Base-by-base conservation (phyloP, 192 early-diverging fungal genomes). In the Haplosporangium gracile region DNA sequence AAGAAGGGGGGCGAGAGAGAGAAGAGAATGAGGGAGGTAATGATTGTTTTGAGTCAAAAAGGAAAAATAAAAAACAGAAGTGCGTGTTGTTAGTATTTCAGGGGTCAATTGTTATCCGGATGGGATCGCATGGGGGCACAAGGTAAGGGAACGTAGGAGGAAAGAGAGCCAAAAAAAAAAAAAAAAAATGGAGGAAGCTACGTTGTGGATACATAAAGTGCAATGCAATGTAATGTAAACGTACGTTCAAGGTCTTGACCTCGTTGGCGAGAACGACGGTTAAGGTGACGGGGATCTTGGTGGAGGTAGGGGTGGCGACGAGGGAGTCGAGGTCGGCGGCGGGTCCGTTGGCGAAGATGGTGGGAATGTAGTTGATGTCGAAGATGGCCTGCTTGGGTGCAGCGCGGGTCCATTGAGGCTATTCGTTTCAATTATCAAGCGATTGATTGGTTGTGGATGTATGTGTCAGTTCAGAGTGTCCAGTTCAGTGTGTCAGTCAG, bases 341-440 rank as follows among this genome's bases (percentile, higher is more conserved):
- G 29, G 88, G 71, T 6, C 83, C 90, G n/a, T 43, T 82, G 55
- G 89, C 77, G 49, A 89, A 88, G 45, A 91, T 63, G 16, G 81
- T 87, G 40, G 90, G 87, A 70, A 91, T 88, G 78, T 89, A 91
- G 68, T 91, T 91, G 51, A 38, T 60, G 55, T 91, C 88, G 60
- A 89, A 91, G 15, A 88, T 26, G n/a, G 83, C 7, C 20, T 83
- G 69, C 65, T 81, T 77, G 53, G 81, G 53, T 4, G 76, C 88
- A 24, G 79, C 78, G 53, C 88, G 90, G 26, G 79, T 87, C 90
- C 90, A 91, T 68, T 77, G 85, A 42, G 82, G 81, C 82, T 85
- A 78, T 22, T 69, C n/a, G 47, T 51, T 36, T n/a, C 7, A 24
- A 78, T 9, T 15, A 10, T n/a, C 36, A 6, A 29, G 55, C 20